Evolutionary conservation across 257 asterid species (phyloP), one percentile per base, ranked within the genome.

Genomic region (Euphrasia confusa): DNA sequence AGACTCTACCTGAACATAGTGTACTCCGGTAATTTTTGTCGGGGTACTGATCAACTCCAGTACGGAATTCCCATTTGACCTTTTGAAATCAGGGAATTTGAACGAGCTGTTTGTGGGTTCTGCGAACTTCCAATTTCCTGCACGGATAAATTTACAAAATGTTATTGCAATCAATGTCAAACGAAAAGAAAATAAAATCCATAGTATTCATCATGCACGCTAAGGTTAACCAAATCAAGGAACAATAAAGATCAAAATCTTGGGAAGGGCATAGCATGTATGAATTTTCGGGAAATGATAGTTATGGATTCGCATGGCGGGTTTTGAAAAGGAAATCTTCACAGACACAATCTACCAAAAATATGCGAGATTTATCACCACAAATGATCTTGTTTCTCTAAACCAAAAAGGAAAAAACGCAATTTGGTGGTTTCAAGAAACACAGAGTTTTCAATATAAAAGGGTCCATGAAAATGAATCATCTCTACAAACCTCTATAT

Each of bases 21-120:
- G 99, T 58, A 93, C 99, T 58, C 97, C 99, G 39, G 83, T 82
- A 65, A 93, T 84, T 82, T 93, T 93, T 63, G 99, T 93, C 49
- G 91, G 95, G n/a, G 88, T 74, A 67, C 95, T 87, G 64, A 87
- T 75, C 81, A 93, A 79, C 78, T 93, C 99, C 65, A 93, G 66
- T 64, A 87, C 71, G 49, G 94, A 83, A 70, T 83, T 82, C 32
- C 99, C 99, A 64, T 70, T 78, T 26, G 97, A 84, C 65, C 73
- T 80, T 72, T 77, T 85, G 70, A 93, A 89, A 73, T 87, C 95
- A 57, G 92, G 84, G 76, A 87, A 90, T 74, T 83, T 86, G 63
- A 89, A 83, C 49, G 97, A 79, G 72, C 72, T 37, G 9, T 37
- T 89, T 69, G 79, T 58, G 12, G 89, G 87, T 71, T 87, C 83